phyloP scores from a whole-genome alignment of 192 early-diverging fungal genomes.

The Geosiphon pyriformis region DNA sequence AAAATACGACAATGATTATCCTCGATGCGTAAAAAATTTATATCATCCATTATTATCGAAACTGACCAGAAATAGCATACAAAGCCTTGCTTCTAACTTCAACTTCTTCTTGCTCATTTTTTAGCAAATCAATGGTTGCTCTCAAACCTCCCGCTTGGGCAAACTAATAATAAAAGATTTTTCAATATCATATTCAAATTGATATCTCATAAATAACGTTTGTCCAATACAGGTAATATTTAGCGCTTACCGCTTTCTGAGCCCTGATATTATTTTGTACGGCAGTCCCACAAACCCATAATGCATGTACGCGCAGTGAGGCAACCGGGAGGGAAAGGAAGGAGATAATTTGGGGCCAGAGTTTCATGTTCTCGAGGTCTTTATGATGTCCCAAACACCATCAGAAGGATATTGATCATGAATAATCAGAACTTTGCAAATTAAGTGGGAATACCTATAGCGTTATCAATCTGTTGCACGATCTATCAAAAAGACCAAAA shows the following conservation, averaged over 20 bases:
- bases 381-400: too few relatives aligned
- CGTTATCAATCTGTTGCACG: slow-evolving; percentile 86
- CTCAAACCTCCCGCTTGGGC: slow-evolving; percentile 40
- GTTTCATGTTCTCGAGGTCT: slow-evolving; percentile 81
- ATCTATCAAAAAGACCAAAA: too few relatives aligned
- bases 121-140: slow-evolving; percentile 42
- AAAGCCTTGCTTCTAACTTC: slow-evolving; percentile 60
- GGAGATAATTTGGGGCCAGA: slow-evolving; percentile 80
- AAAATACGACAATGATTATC: neutral
- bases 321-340: slow-evolving; percentile 45
- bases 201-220: too few relatives aligned
- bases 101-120: slow-evolving; percentile 28
- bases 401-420: too few relatives aligned
- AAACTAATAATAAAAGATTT: slow-evolving; percentile 9
- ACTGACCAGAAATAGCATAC: slow-evolving; percentile 57
- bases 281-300: slow-evolving; percentile 91
- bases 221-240: neutral
- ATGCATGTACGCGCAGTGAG: slow-evolving; percentile 59
- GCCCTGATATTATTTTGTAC: slow-evolving; percentile 90
- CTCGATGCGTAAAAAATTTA: neutral
- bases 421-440: too few relatives aligned
- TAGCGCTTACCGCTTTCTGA: slow-evolving; percentile 58
- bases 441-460: slow-evolving; percentile 46
- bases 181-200: too few relatives aligned
- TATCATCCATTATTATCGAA: neutral